A percentile compares a stretch with the other conserved stretches of the same genome.
These are phyloP conservation scores for Aspergillus intermedius DNA, from an alignment of 2,329 filamentous ascomycete species.

Conservation along the genomic window DNA sequence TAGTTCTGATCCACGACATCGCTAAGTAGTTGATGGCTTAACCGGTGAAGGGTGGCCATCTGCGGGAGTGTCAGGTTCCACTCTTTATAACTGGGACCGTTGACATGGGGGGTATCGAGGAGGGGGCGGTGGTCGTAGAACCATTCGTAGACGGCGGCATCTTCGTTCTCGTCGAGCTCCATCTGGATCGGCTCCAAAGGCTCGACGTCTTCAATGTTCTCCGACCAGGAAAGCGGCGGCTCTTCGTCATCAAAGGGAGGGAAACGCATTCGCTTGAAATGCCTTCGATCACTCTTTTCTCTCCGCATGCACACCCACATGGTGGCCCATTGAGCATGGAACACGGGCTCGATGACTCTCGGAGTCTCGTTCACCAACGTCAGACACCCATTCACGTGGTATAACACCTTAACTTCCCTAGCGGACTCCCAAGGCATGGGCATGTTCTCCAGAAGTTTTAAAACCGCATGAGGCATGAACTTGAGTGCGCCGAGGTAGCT, in stretches of 20 bases:
- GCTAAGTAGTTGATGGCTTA: slow-evolving; percentile 84
- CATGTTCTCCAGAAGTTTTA: slow-evolving; percentile 98
- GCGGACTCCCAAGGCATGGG: slow-evolving; percentile 99
- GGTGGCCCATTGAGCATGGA: slow-evolving; percentile 96
- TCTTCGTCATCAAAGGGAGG: slow-evolving; percentile 98
- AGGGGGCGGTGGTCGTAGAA: slow-evolving; percentile 93
- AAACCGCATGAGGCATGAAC: slow-evolving; percentile 97
- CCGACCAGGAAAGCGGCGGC: slow-evolving; percentile 92
- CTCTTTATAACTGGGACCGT: slow-evolving; percentile 90
- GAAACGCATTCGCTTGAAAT: slow-evolving; percentile 99
- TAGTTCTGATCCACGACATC: slow-evolving; percentile 96
- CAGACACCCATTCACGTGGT: slow-evolving; percentile 95
- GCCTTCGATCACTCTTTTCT: slow-evolving; percentile 88
- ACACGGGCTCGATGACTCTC: slow-evolving; percentile 93
- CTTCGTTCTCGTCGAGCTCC: slow-evolving; percentile 92
- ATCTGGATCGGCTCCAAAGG: slow-evolving; percentile 96
- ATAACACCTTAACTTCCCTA: slow-evolving; percentile 93
- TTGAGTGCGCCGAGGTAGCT: slow-evolving; percentile 96
- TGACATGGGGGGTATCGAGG: slow-evolving; percentile 85
- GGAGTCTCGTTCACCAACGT: slow-evolving; percentile 96
- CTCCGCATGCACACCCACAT: slow-evolving; percentile 99
- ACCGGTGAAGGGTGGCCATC: slow-evolving; percentile 89
- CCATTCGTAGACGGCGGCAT: slow-evolving; percentile 88
- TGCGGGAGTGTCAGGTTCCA: slow-evolving; percentile 93
- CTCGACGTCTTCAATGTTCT: slow-evolving; percentile 98